A percentile compares a stretch with the other conserved stretches of the same genome.
phyloP scores from a whole-genome alignment of 2,329 filamentous ascomycete genomes.

The Trichoderma guizhouense region DNA sequence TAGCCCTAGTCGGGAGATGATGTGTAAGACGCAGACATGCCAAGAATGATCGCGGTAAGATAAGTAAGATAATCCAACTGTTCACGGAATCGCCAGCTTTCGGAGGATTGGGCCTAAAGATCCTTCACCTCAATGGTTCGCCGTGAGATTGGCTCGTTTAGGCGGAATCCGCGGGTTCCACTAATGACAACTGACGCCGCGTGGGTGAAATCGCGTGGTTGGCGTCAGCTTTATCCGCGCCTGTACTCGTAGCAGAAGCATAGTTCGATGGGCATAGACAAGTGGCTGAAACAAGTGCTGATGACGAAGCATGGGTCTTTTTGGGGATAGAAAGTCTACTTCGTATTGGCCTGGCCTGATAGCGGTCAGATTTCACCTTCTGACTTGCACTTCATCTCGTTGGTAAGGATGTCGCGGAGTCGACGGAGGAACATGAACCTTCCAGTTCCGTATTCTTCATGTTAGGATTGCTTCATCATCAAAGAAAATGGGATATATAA shows the following conservation, averaged over 20 bases:
- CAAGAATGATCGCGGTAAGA: not conserved
- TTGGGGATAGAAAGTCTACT: not conserved
- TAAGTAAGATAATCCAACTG: not conserved
- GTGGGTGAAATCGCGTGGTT: not conserved
- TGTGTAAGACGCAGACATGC: not conserved
- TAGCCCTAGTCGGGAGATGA: not conserved
- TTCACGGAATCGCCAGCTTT: not conserved
- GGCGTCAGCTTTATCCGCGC: not conserved
- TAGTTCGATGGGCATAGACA: not conserved
- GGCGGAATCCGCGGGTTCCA: constrained; percentile 6
- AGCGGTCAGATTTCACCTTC: not conserved
- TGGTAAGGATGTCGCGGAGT: not conserved
- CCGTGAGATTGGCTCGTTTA: not conserved
- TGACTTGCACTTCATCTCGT: not conserved
- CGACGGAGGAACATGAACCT: not conserved
- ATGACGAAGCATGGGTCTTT: not conserved
- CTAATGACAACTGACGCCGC: not conserved
- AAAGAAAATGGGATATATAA: constrained; percentile 4
- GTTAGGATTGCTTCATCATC: not conserved
- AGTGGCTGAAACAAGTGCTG: constrained; percentile 14
- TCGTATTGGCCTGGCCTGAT: not conserved
- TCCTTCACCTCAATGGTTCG: not conserved
- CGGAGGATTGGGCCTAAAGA: not conserved
- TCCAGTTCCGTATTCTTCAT: not conserved
- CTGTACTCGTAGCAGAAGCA: not conserved